Percentiles rank a stretch among this genome's conserved stretches.
phyloP scores from a whole-genome alignment of 129 eudicot genomes.

The Calendula officinalis region DNA sequence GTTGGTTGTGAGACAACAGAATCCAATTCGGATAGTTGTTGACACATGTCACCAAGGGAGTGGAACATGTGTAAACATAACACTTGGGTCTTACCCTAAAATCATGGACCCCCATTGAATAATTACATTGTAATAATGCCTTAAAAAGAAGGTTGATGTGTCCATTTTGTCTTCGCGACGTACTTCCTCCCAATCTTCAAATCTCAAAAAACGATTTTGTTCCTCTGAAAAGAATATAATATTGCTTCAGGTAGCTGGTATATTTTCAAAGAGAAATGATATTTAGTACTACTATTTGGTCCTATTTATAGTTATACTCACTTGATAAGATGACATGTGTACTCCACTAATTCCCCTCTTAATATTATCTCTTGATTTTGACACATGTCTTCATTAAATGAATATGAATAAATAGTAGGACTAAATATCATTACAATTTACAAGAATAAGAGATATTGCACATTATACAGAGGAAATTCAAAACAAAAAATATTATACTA shows the following conservation, averaged over 20 bases:
- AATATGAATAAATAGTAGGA: too few relatives aligned
- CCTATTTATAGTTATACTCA: too few relatives aligned
- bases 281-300: too few relatives aligned
- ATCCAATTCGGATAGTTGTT: constrained; percentile 24
- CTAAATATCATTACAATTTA: too few relatives aligned
- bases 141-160: constrained; percentile 22
- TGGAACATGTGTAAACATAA: constrained; percentile 32
- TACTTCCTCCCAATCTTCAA: constrained; percentile 1
- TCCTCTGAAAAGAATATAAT: not conserved
- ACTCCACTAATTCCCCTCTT: too few relatives aligned
- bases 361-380: too few relatives aligned
- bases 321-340: too few relatives aligned
- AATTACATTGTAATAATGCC: constrained; percentile 17
- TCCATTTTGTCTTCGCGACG: constrained; percentile 20
- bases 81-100: constrained; percentile 29
- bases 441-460: too few relatives aligned
- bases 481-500: too few relatives aligned
- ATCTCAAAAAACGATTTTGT: constrained; percentile 17
- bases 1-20: constrained; percentile 25
- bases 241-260: not conserved
- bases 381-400: too few relatives aligned
- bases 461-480: too few relatives aligned
- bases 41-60: constrained; percentile 18
- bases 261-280: too few relatives aligned
- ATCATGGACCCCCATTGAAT: constrained; percentile 28